Conservation (phyloP, 192 early-diverging fungal genomes). For the Glomus cerebriforme region DNA sequence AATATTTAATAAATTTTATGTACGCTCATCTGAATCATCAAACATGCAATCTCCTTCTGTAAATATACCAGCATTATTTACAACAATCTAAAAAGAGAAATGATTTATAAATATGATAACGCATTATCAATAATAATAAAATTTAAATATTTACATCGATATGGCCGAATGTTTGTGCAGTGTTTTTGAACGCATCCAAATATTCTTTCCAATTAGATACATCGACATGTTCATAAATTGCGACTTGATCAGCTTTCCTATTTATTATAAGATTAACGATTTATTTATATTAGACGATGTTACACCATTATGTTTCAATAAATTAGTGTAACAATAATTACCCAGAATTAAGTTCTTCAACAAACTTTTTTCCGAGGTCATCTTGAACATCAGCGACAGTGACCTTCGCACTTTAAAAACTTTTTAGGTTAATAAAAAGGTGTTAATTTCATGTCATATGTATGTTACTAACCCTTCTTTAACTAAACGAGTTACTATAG, state of each 20-base stretch:
- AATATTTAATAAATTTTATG: not conserved
- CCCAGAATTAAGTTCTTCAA: constrained; percentile 34
- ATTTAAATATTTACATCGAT: constrained; percentile 53
- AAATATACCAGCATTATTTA: not conserved
- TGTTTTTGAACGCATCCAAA: constrained; percentile 38
- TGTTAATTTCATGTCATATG: too few species aligned
- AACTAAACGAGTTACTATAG: not conserved
- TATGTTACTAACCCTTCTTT: not conserved
- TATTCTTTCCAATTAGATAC: constrained; percentile 45
- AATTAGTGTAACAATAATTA: constrained; percentile 19
- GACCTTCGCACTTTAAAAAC: constrained; percentile 62
- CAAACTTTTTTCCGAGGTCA: constrained; percentile 36
- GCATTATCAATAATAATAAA: too few species aligned
- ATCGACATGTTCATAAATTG: constrained; percentile 53
- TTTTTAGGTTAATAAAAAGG: too few species aligned
- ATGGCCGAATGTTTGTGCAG: constrained; percentile 52
- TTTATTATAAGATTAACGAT: not conserved
- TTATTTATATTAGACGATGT: too few species aligned
- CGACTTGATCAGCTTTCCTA: constrained; percentile 37
- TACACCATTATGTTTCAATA: not conserved
- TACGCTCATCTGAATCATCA: not conserved
- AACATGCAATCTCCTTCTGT: not conserved
- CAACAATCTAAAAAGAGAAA: not conserved
- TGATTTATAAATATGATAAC: not conserved
- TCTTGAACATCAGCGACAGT: constrained; percentile 61